phyloP scores from a whole-genome alignment of 257 asterid species.

The Ilex aquifolium region DNA sequence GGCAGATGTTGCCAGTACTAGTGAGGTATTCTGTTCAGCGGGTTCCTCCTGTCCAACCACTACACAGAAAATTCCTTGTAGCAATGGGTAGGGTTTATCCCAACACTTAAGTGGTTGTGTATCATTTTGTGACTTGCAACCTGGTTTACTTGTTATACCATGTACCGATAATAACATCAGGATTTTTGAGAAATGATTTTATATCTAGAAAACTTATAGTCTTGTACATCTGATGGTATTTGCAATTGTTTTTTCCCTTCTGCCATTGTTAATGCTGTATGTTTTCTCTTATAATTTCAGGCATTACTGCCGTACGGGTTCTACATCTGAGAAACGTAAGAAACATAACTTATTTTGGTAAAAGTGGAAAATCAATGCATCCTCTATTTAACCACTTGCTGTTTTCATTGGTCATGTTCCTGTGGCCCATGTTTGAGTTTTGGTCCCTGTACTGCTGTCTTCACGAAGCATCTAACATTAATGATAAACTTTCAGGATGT shows the following conservation, averaged over 20 bases:
- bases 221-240: too few relatives aligned
- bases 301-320: constrained; percentile 64
- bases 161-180: too few relatives aligned
- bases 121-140: too few relatives aligned
- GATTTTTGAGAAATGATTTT: too few relatives aligned
- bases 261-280: constrained; percentile 8
- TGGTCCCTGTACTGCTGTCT: background rate
- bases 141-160: too few relatives aligned
- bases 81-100: constrained; percentile 56
- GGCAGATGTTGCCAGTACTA: constrained; percentile 60
- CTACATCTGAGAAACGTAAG: constrained; percentile 55
- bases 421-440: background rate
- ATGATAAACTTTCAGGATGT: background rate
- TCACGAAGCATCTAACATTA: background rate
- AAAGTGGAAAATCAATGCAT: background rate
- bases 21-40: constrained; percentile 66
- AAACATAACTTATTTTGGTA: background rate
- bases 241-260: background rate
- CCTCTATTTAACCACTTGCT: background rate
- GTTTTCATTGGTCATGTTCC: background rate
- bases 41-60: constrained; percentile 80
- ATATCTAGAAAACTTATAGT: too few relatives aligned
- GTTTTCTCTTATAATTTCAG: constrained; percentile 31
- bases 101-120: background rate
- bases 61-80: constrained; percentile 45